These are phyloP conservation scores for Trichoderma koningiopsis DNA, from an alignment of 2,329 filamentous ascomycete species.

Conservation along the genomic window DNA sequence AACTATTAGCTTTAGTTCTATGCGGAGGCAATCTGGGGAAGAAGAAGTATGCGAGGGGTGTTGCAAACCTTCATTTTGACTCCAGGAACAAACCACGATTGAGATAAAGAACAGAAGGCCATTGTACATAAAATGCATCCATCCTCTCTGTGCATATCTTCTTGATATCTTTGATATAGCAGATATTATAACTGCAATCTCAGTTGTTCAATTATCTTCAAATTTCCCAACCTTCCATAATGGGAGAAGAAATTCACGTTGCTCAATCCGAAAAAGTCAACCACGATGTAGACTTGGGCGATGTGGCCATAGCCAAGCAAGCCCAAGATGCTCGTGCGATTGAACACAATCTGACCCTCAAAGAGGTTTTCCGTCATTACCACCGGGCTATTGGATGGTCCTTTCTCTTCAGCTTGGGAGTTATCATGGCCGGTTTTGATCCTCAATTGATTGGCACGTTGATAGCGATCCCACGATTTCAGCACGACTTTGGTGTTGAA, in stretches of 20 bases:
- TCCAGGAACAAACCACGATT: neutral
- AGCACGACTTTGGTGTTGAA: neutral
- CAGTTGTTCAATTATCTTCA: neutral
- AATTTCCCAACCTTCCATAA: neutral
- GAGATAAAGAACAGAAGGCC: neutral
- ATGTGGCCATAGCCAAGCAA: neutral
- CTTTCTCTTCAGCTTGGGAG: conserved; percentile 39
- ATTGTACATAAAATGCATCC: neutral
- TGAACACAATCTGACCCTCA: neutral
- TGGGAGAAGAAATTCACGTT: neutral
- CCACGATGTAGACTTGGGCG: neutral
- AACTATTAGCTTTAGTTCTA: neutral
- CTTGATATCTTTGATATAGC: neutral
- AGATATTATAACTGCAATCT: neutral
- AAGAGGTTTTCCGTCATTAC: conserved; percentile 35
- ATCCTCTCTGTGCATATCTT: neutral
- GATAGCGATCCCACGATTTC: conserved; percentile 37
- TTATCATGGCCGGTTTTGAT: conserved; percentile 49
- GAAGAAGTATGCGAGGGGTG: neutral
- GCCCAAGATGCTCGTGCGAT: neutral
- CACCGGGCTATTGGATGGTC: conserved; percentile 43
- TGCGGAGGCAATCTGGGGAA: neutral
- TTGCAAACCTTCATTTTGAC: neutral
- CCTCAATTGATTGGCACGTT: conserved; percentile 41
- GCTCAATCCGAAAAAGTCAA: neutral